A percentile compares a stretch with the other conserved stretches of the same genome.
Evolutionary conservation across 2,329 filamentous ascomycete species (phyloP).

Genomic region (Periglandula ipomoeae): DNA sequence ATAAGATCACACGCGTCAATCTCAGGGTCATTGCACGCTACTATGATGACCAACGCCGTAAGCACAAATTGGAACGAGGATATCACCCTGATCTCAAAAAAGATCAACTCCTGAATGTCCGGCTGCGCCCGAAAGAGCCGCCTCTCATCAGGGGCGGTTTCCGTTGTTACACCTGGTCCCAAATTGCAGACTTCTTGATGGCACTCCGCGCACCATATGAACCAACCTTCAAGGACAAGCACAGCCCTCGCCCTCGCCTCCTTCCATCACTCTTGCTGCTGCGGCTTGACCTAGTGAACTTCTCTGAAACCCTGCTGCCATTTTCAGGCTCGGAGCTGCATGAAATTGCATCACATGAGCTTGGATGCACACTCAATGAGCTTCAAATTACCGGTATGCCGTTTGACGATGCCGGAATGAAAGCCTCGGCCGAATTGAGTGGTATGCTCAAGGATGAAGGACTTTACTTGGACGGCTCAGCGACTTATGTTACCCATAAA

Average conservation of each 20-base stretch:
- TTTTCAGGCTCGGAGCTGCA: constrained; percentile 39
- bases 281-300: constrained; percentile 47
- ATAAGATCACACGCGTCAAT: constrained; percentile 35
- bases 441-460: constrained; percentile 46
- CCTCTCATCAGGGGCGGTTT: constrained; percentile 42
- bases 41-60: constrained; percentile 40
- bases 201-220: constrained; percentile 42
- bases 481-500: constrained; percentile 32
- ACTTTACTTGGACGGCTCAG: constrained; percentile 36
- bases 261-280: constrained; percentile 37
- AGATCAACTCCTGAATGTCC: constrained; percentile 31
- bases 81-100: constrained; percentile 36
- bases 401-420: constrained; percentile 37
- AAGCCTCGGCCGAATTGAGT: constrained; percentile 37
- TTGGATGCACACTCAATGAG: constrained; percentile 44
- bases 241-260: constrained; percentile 30
- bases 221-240: constrained; percentile 27
- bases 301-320: constrained; percentile 35
- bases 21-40: constrained; percentile 46
- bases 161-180: constrained; percentile 45
- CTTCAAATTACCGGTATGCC: constrained; percentile 44
- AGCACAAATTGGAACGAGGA: constrained; percentile 30
- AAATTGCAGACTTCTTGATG: constrained; percentile 42
- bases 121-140: constrained; percentile 33
- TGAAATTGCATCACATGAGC: constrained; percentile 42